A percentile compares a stretch with the other conserved stretches of the same genome.
Evolutionary conservation across 495 filamentous ascomycete species (phyloP).

Genomic region (Xylaria curta): DNA sequence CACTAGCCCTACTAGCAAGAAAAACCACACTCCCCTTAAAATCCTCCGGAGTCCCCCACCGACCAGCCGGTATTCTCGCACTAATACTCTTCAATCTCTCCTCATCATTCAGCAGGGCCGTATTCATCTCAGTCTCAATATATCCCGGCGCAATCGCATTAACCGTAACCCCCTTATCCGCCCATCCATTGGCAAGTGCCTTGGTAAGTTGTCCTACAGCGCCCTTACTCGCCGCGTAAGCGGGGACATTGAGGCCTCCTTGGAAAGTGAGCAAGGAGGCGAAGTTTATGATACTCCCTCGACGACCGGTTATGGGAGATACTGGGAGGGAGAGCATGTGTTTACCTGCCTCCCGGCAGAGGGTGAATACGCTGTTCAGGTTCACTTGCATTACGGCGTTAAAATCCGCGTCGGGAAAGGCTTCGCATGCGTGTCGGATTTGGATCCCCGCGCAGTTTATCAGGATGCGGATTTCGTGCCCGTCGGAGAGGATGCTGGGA

Average conservation of each 20-base stretch:
- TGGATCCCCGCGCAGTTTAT: slow-evolving; percentile 90
- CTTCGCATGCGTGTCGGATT: slow-evolving; percentile 73
- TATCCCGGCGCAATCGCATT: slow-evolving; percentile 84
- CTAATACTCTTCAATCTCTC: slow-evolving; percentile 74
- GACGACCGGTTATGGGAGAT: slow-evolving; percentile 59
- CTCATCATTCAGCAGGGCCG: slow-evolving; percentile 75
- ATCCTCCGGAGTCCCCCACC: slow-evolving; percentile 89
- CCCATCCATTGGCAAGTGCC: slow-evolving; percentile 87
- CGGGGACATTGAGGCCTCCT: slow-evolving; percentile 88
- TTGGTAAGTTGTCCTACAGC: slow-evolving; percentile 89
- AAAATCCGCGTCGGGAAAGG: slow-evolving; percentile 85
- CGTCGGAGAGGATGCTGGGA: slow-evolving; percentile 65
- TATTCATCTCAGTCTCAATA: slow-evolving; percentile 92
- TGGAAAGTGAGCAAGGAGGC: slow-evolving; percentile 87
- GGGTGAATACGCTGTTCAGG: slow-evolving; percentile 79
- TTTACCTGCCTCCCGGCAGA: slow-evolving; percentile 84
- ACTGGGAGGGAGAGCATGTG: slow-evolving; percentile 73
- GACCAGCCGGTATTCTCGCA: slow-evolving; percentile 81
- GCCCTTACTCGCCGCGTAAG: slow-evolving; percentile 89
- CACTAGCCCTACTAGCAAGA: slow-evolving; percentile 75
- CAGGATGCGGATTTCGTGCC: slow-evolving; percentile 70
- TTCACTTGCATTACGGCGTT: slow-evolving; percentile 86
- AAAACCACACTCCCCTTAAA: slow-evolving; percentile 86
- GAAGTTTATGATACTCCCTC: slow-evolving; percentile 85
- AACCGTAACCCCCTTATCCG: slow-evolving; percentile 75